phyloP scores from a whole-genome alignment of 306 rosid genomes.

The Hippophae gyantsensis region DNA sequence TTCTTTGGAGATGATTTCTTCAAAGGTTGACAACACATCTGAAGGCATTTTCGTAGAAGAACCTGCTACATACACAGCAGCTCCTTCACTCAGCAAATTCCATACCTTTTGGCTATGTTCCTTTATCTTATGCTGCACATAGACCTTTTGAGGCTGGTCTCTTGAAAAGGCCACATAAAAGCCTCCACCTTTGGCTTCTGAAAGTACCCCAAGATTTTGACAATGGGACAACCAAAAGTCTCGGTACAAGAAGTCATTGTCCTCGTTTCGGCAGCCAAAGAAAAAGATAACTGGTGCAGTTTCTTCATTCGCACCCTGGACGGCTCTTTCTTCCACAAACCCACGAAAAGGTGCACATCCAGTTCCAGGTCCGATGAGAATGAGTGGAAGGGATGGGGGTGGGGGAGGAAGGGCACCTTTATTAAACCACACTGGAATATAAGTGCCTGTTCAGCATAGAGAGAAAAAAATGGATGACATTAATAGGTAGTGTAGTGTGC shows the following conservation, averaged over 20 bases:
- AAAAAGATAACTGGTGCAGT: slow-evolving; percentile 50
- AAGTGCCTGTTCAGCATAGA: slow-evolving; percentile 33
- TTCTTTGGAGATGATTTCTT: slow-evolving; percentile 62
- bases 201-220: slow-evolving; percentile 49
- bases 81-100: slow-evolving; percentile 61
- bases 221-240: slow-evolving; percentile 70
- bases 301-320: slow-evolving; percentile 34
- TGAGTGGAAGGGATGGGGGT: slow-evolving; percentile 64
- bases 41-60: slow-evolving; percentile 89
- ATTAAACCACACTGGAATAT: slow-evolving; percentile 65
- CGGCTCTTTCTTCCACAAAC: slow-evolving; percentile 74
- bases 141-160: slow-evolving; percentile 70
- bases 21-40: slow-evolving; percentile 68
- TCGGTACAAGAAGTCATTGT: slow-evolving; percentile 53
- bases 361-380: slow-evolving; percentile 88
- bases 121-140: slow-evolving; percentile 79
- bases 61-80: slow-evolving; percentile 77
- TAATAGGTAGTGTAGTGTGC: background rate
- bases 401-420: slow-evolving; percentile 81
- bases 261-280: no score
- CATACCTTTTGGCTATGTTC: slow-evolving; percentile 59
- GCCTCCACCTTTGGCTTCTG: slow-evolving; percentile 75
- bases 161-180: slow-evolving; percentile 79
- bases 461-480: slow-evolving; percentile 6
- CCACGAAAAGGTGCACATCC: slow-evolving; percentile 94